phyloP scores from a whole-genome alignment of 129 eudicot genomes.

The Glebionis coronaria region DNA sequence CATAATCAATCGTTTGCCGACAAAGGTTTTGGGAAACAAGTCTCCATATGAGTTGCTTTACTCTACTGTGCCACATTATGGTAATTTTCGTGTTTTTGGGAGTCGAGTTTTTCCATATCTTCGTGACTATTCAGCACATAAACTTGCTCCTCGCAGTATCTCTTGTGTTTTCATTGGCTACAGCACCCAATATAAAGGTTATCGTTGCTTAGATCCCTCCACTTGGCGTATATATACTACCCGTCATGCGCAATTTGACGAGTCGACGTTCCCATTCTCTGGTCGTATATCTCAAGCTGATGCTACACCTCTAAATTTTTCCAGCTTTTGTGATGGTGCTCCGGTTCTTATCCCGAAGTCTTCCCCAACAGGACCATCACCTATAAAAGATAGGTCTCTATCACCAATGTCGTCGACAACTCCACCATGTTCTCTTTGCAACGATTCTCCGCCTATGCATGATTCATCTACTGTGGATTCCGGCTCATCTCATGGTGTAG shows the following conservation, averaged over 20 bases:
- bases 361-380: not conserved
- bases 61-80: not conserved
- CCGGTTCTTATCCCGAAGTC: too few species aligned
- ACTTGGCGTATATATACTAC: not conserved
- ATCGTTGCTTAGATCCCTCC: too few species aligned
- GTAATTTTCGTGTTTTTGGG: not conserved
- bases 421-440: not conserved
- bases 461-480: too few species aligned
- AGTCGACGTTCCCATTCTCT: not conserved
- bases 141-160: not conserved
- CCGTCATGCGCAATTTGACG: not conserved
- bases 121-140: not conserved
- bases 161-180: not conserved
- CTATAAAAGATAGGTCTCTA: too few species aligned
- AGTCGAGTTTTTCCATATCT: not conserved
- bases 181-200: not conserved
- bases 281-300: not conserved
- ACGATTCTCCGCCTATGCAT: too few species aligned
- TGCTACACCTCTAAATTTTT: not conserved
- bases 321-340: not conserved
- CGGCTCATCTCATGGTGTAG: too few species aligned
- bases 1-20: too few species aligned
- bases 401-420: too few species aligned
- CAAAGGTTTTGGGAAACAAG: not conserved
- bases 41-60: not conserved